A percentile compares a stretch with the other conserved stretches of the same genome.
phyloP scores from a whole-genome alignment of 2,329 filamentous ascomycete genomes.

The Monosporascus sp. region DNA sequence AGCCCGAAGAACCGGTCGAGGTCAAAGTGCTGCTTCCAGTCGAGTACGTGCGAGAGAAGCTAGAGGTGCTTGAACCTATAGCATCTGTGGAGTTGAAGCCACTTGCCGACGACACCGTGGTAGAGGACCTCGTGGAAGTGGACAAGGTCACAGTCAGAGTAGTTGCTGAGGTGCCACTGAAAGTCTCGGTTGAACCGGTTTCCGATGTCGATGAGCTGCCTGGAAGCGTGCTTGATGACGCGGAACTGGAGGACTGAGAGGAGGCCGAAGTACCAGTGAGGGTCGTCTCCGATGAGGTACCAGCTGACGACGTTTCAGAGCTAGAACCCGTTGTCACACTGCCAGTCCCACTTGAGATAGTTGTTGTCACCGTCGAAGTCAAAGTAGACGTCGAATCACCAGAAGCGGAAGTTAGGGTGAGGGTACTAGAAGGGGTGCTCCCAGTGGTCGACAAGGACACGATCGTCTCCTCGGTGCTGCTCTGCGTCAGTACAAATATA shows the following conservation, averaged over 20 bases:
- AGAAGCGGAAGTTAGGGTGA: not conserved
- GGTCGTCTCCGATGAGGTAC: not conserved
- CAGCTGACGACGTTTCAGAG: not conserved
- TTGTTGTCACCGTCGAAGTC: slow-evolving; percentile 6
- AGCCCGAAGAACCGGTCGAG: not conserved
- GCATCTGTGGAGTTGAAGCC: slow-evolving; percentile 7
- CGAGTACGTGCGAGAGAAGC: slow-evolving; percentile 11
- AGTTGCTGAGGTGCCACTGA: not conserved
- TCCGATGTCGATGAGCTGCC: not conserved
- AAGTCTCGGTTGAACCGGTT: not conserved
- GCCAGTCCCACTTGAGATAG: slow-evolving; percentile 2
- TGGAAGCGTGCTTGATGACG: not conserved
- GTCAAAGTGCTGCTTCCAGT: not conserved
- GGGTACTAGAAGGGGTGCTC: not conserved
- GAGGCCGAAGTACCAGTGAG: not conserved
- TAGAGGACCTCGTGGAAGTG: not conserved
- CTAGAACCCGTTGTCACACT: not conserved
- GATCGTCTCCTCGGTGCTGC: slow-evolving; percentile 8
- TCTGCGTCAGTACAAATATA: not conserved
- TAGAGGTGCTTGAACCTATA: slow-evolving; percentile 6
- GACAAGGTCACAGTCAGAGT: not conserved
- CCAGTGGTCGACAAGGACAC: not conserved
- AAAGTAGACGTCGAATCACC: slow-evolving; percentile 1
- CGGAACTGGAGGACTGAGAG: not conserved
- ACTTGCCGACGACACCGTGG: slow-evolving; percentile 3